These are phyloP conservation scores for Cicer judaicum DNA, from an alignment of 306 rosid genomes.

Conservation along the genomic window DNA sequence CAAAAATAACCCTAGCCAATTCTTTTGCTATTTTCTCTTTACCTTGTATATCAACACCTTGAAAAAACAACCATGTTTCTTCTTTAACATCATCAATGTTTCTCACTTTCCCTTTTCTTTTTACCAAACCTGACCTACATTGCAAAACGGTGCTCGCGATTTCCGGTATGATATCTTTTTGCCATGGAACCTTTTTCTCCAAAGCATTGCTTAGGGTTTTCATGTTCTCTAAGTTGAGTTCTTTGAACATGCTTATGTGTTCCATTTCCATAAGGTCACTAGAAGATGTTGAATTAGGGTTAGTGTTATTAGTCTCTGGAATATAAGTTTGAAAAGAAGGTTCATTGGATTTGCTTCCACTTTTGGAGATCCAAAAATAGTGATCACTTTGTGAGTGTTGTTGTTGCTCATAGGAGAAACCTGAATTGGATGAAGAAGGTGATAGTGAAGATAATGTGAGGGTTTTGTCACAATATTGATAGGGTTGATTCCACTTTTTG, in stretches of 20 bases:
- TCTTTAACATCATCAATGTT: conserved; percentile 57
- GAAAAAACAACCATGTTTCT: conserved; percentile 94
- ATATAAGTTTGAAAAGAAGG: conserved; percentile 61
- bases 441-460: conserved; percentile 65
- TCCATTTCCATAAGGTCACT: conserved; percentile 75
- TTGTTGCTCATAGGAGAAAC: conserved; percentile 59
- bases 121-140: conserved; percentile 74
- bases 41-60: conserved; percentile 72
- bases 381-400: conserved; percentile 45
- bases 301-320: conserved; percentile 30
- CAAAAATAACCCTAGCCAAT: conserved; percentile 70
- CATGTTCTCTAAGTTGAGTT: conserved; percentile 66
- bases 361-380: conserved; percentile 53
- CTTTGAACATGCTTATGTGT: conserved; percentile 63
- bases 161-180: conserved; percentile 68
- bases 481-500: conserved; percentile 74
- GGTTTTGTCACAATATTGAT: conserved; percentile 63
- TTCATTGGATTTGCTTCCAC: conserved; percentile 42
- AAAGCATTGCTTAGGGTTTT: conserved; percentile 70
- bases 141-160: conserved; percentile 72
- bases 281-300: conserved; percentile 71
- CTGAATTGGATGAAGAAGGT: conserved; percentile 75
- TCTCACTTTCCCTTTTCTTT: conserved; percentile 64
- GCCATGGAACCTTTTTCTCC: conserved; percentile 86
- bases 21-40: conserved; percentile 81